Base-by-base conservation (phyloP, 768 basidiomycete species). In the Agaricus bisporus region DNA sequence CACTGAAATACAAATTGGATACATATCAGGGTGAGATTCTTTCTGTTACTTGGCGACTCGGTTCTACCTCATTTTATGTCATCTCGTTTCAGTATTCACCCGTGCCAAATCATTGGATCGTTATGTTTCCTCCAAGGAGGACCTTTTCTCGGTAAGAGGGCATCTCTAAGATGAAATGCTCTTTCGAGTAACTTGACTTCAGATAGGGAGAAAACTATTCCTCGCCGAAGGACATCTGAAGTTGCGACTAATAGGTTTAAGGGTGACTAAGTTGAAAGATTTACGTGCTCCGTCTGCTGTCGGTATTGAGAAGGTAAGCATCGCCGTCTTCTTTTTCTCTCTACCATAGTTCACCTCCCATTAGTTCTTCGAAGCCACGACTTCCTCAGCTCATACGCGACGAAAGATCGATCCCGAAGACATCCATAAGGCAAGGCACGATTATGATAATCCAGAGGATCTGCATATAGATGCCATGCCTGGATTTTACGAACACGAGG, bases 1-100 rank as follows among this genome's bases (percentile, higher is more conserved):
- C 91, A 0, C 75, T 98, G 47, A 97, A 95, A 66, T 94, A 86
- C 66, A 99, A 99, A 71, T 77, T 91, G 32, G 86, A 95, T 63
- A 93, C 85, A 1, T 98, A 85, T 66, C 83, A 95, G 75, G 85
- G 91, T 83, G 54, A 54, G 38, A 15, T 22, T 41, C 8, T 14
- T 8, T 35, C 20, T 3, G 28, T 18, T 18, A 9, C 14, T 18
- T 48, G 32, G 32, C 11, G 7, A 11, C 32, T 32, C 8, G 32
- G 32, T 11, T 32, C 32, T 3, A 32, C 8, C 32, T 32, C 11
- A 32, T 32, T 11, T 3, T 32, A 32, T 11, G 32, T 11, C 11
- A 32, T 32, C 32, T 32, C 32, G 32, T 32, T 32, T 32, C 5
- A 88, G 86, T 86, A 0, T 86, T 87, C 62, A 91, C 91, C 14